Conservation (phyloP, 768 basidiomycete species). For the Boletus rubropictus region DNA sequence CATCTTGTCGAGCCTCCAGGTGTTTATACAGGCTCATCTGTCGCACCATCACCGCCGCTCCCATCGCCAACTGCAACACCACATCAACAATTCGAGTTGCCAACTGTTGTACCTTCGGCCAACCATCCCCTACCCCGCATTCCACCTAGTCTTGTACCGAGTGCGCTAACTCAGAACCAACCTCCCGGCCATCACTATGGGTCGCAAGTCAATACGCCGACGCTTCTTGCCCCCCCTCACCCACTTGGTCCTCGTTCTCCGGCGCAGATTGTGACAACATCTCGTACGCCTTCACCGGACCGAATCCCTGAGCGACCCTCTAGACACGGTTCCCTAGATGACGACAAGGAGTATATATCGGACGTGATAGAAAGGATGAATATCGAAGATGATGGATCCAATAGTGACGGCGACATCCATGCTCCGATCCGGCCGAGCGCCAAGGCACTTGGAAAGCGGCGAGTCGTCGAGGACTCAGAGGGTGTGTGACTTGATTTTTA, state of each 20-base stretch:
- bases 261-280: constrained; percentile 38
- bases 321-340: constrained; percentile 23
- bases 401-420: constrained; percentile 28
- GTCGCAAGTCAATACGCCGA: constrained; percentile 26
- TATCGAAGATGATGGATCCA: constrained; percentile 17
- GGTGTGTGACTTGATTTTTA: constrained; percentile 25
- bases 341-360: constrained; percentile 19
- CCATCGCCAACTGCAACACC: constrained; percentile 27
- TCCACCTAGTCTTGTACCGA: constrained; percentile 26
- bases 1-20: constrained; percentile 16
- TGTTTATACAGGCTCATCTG: constrained; percentile 24
- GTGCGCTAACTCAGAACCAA: constrained; percentile 11
- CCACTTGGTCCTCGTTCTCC: constrained; percentile 72
- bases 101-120: constrained; percentile 26
- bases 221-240: constrained; percentile 58
- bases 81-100: constrained; percentile 30
- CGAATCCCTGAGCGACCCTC: constrained; percentile 22
- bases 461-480: constrained; percentile 47
- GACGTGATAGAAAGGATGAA: constrained; percentile 28
- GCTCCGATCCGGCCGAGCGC: constrained; percentile 64
- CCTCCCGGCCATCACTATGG: constrained; percentile 16
- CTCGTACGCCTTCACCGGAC: constrained; percentile 70
- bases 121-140: constrained; percentile 37
- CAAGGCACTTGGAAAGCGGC: constrained; percentile 85
- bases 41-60: constrained; percentile 24